Evolutionary conservation across 176 grass and related monocot species (phyloP), one percentile per base, ranked within the genome.

Genomic region (Juncus effusus): DNA sequence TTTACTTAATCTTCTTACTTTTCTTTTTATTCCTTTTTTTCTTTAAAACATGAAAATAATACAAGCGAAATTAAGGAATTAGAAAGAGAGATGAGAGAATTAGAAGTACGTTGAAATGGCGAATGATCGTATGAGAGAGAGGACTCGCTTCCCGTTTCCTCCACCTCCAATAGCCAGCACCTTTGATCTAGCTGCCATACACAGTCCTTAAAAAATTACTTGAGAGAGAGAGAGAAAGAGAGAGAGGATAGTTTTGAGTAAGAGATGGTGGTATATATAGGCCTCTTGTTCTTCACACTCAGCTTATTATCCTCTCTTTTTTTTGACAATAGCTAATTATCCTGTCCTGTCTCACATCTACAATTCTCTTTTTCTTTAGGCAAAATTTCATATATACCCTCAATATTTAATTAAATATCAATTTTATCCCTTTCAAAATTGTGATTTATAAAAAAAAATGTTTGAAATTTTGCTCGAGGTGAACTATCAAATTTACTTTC

Each of bases 131-230:
- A 59, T 42, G 3, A 72, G 54, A 42, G 7, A 15, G 68, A 59
- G 3, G 38, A 72, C 13, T 36, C 54, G 12, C 68, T 72, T 72
- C 35, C 54, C 68, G 3, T 5, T 6, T 2, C 44, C 44, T 47
- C 44, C 44, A 47, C 44, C 44, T 6, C 6, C 44, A 47, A 47
- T 47, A 9, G 0, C 16, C 52, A 72, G 3, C 38, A 57, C 39
- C 68, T 59, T 72, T 40, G 15, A 59, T 59, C 51, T 72, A 42
- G 40, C 38, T 56, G 68, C 68, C 68, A 72, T 72, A 35, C 54
- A 59, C 37, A 11, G 7, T 35, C 37, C 60, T 40, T 13, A 13
- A 12, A 9, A 5, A 12, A 9, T 40, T 6, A 63, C 9, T 42
- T 42, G 3, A 63, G 13, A 57, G 10, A 57, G 2, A 57, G 54